Evolutionary conservation across 306 rosid genomes (phyloP), one percentile per base, ranked within the genome.

Genomic region (Prunus mume): DNA sequence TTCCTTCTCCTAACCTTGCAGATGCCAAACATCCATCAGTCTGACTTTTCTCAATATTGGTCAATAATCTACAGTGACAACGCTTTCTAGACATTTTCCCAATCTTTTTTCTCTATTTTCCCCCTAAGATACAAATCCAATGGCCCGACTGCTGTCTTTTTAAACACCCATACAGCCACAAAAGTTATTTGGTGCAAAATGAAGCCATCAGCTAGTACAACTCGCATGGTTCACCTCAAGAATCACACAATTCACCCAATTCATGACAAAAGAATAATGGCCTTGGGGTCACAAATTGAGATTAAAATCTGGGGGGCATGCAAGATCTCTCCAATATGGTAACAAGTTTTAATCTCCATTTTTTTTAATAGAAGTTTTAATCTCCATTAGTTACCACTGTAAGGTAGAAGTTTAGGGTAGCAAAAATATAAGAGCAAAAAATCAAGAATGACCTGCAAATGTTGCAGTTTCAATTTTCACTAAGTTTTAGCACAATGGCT

Each of bases 401-500:
- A 20, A 3, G 76, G 67, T 10, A 41, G 12, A 20, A 54, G 51
- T 41, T 55, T 20, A 1, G 24, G 13, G 11, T 6, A 58, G 1
- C 2, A 22, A 17, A 20, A 24, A 6, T 12, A 22, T 9, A 45
- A 2, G 54, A 58, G 24, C 22, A 41, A 38, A 17, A 11, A 41
- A 72, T 55, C 38, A 58, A 9, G 61, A 60, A 60, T 43, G 7
- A 27, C 49, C n/a, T 2, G 45, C 1, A 60, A 68, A 58, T 9
- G 47, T 25, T 28, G 57, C 77, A 25, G 30, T 22, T 45, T 43
- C 56, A 47, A 1, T 22, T 57, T 58, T 60, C 28, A 45, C 22
- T 60, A 18, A 60, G 71, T 65, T 68, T 51, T 68, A 50, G 66
- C 70, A 28, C 3, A 62, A 79, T 2, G 47, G 80, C 72, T 63